Percentiles rank a stretch among this genome's conserved stretches.
phyloP scores from a whole-genome alignment of 73 alveolate species.

The Blepharisma japonicum region DNA sequence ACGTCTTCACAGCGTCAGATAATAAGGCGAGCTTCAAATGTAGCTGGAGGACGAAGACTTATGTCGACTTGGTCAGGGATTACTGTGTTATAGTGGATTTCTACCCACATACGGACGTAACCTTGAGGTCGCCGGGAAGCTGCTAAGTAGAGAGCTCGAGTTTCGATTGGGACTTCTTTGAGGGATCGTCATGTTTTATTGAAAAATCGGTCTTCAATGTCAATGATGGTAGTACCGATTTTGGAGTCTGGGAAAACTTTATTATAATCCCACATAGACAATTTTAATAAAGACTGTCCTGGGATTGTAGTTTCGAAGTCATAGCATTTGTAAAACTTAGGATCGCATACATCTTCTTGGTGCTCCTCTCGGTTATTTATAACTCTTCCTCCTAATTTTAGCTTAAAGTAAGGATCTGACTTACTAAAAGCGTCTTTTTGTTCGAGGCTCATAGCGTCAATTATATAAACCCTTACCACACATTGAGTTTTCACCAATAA shows the following conservation, averaged over 20 bases:
- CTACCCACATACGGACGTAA: conserved; percentile 78
- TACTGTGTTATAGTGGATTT: conserved; percentile 56
- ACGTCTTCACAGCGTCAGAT: conserved; percentile 79
- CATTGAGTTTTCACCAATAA: background rate
- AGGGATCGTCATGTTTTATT: conserved; percentile 60
- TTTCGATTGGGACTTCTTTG: conserved; percentile 67
- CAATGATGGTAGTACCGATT: conserved; percentile 70
- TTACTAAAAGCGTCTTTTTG: conserved; percentile 22
- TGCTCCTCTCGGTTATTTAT: background rate
- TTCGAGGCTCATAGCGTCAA: conserved; percentile 1
- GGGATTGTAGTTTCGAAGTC: conserved; percentile 48
- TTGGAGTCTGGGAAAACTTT: conserved; percentile 61
- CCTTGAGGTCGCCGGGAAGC: conserved; percentile 65
- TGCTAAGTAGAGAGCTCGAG: conserved; percentile 67
- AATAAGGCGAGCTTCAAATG: conserved; percentile 79
- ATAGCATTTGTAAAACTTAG: conserved; percentile 6
- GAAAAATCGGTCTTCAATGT: conserved; percentile 77
- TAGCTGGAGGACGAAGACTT: conserved; percentile 67
- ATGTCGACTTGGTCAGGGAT: conserved; percentile 35
- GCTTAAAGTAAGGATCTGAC: conserved; percentile 26
- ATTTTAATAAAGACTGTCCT: conserved; percentile 53
- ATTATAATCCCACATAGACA: conserved; percentile 70
- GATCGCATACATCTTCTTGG: conserved; percentile 29
- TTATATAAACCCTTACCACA: conserved; percentile 21
- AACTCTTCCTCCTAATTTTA: background rate